Conservation (phyloP, 345 rosid species). For the Gossypium mustelinum region DNA sequence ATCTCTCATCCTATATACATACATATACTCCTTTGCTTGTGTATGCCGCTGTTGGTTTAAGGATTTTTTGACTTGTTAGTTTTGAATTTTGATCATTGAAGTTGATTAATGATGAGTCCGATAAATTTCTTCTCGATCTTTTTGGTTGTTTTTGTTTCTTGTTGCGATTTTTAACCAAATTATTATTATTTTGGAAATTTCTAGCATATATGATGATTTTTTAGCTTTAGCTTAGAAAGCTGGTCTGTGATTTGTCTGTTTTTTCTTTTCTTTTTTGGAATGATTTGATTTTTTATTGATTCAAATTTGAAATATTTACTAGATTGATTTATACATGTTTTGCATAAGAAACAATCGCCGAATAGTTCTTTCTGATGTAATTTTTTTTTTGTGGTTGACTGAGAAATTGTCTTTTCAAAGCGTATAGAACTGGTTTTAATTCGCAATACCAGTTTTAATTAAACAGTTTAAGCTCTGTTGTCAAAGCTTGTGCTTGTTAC, state of each 20-base stretch:
- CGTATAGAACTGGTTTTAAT: background rate
- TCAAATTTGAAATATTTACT: background rate
- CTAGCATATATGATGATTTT: background rate
- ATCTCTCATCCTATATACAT: background rate
- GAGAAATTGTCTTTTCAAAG: background rate
- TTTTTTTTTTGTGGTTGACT: background rate
- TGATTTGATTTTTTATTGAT: background rate
- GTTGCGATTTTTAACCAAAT: background rate
- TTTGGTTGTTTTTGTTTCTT: background rate
- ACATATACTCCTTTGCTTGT: background rate
- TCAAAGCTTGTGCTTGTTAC: background rate
- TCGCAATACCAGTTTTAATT: background rate
- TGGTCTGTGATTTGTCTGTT: background rate
- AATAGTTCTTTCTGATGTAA: background rate
- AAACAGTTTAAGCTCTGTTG: background rate
- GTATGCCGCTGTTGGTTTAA: background rate
- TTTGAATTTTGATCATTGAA: background rate
- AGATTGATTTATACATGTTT: background rate
- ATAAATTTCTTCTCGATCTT: constrained; percentile 5
- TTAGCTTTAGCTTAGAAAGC: constrained; percentile 3
- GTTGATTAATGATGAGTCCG: background rate
- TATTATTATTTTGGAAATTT: background rate
- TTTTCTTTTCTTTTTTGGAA: background rate
- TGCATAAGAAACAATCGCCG: background rate
- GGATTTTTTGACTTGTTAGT: background rate